phyloP scores from a whole-genome alignment of 768 basidiomycete genomes.

The Amanita polypyramis region DNA sequence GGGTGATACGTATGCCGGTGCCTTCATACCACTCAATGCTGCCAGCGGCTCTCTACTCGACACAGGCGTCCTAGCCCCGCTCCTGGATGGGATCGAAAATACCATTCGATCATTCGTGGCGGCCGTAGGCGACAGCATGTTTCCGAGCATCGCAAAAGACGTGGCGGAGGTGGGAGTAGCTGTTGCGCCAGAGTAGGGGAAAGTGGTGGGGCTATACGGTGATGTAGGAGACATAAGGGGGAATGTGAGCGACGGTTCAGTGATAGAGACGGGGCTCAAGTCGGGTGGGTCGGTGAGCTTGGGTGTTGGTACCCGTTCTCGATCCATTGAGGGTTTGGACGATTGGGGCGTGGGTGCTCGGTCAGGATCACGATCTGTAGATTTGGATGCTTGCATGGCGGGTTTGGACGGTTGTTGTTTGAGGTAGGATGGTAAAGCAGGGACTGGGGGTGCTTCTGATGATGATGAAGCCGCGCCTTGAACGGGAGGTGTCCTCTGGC shows the following conservation, averaged over 20 bases:
- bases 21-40: background rate
- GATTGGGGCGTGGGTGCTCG: conserved; percentile 14
- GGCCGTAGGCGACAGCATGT: conserved; percentile 1
- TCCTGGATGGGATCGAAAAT: conserved; percentile 4
- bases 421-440: conserved; percentile 3
- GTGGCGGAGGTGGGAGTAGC: background rate
- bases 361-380: conserved; percentile 1
- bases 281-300: background rate
- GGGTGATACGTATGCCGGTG: background rate
- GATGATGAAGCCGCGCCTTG: background rate
- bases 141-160: conserved; percentile 9
- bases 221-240: conserved; percentile 2
- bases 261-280: background rate
- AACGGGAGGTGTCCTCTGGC: background rate
- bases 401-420: background rate
- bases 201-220: background rate
- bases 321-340: background rate
- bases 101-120: conserved; percentile 6
- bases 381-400: background rate
- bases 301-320: background rate
- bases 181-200: background rate
- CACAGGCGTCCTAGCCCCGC: background rate
- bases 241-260: background rate
- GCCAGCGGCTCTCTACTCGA: background rate
- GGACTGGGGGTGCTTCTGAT: conserved; percentile 1